Conservation (phyloP, 805 yeast species). For the Metschnikowia hibisci region DNA sequence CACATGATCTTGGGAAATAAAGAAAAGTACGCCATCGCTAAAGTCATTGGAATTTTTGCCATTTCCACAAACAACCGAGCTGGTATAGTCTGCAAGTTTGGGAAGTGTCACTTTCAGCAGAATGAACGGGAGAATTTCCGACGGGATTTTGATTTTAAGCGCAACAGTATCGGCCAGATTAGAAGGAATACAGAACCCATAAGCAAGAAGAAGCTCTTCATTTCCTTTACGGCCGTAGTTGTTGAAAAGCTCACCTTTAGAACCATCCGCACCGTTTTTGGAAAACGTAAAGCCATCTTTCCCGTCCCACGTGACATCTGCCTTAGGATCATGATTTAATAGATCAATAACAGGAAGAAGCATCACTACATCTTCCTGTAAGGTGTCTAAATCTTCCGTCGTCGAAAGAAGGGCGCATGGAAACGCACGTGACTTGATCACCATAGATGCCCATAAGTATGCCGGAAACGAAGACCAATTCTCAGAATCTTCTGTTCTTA, state of each 20-base stretch:
- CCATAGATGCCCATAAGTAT: constrained; percentile 71
- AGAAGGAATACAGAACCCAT: constrained; percentile 66
- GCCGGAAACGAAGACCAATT: constrained; percentile 65
- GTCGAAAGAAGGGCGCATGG: constrained; percentile 59
- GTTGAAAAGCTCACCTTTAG: constrained; percentile 50
- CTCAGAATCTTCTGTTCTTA: constrained; percentile 17
- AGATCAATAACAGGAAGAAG: constrained; percentile 76
- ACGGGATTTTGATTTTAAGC: constrained; percentile 55
- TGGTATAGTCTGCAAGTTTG: constrained; percentile 35
- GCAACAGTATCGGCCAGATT: constrained; percentile 58
- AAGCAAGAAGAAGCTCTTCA: constrained; percentile 74
- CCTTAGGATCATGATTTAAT: constrained; percentile 63
- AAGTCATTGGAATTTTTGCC: constrained; percentile 14
- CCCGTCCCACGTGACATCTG: constrained; percentile 61
- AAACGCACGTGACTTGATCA: constrained; percentile 75
- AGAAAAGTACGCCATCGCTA: constrained; percentile 38
- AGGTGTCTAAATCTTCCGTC: constrained; percentile 15
- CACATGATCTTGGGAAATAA: constrained; percentile 30
- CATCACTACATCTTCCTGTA: constrained; percentile 51
- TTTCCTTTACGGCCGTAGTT: constrained; percentile 88
- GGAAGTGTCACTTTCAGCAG: constrained; percentile 33
- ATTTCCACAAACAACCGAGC: constrained; percentile 23
- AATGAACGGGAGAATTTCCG: constrained; percentile 27
- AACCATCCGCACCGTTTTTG: constrained; percentile 29
- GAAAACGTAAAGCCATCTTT: constrained; percentile 34